Evolutionary conservation across 2,329 filamentous ascomycete genomes (phyloP).

Genomic region (Penicillium decumbens): DNA sequence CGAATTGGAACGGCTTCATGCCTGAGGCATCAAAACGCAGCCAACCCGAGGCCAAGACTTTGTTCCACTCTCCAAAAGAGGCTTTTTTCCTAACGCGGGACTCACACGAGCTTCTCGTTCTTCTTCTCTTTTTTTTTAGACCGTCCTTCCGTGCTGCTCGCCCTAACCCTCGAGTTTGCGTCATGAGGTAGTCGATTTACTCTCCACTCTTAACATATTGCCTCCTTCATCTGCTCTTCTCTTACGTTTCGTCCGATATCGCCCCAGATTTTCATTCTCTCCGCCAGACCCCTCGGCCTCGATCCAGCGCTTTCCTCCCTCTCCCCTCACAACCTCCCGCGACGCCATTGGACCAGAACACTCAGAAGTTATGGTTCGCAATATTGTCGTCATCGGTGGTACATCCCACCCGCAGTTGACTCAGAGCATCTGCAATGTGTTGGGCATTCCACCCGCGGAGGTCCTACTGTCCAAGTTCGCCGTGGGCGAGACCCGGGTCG

Average conservation of each 20-base stretch:
- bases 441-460: slow-evolving; percentile 79
- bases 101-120: slow-evolving; percentile 30
- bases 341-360: slow-evolving; percentile 6
- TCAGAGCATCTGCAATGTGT: slow-evolving; percentile 78
- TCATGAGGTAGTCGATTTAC: slow-evolving; percentile 34
- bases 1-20: slow-evolving; percentile 14
- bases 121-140: slow-evolving; percentile 13
- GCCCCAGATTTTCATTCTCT: slow-evolving; percentile 29
- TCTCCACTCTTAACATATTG: slow-evolving; percentile 16
- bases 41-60: slow-evolving; percentile 26
- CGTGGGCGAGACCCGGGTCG: slow-evolving; percentile 88
- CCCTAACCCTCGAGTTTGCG: slow-evolving; percentile 23
- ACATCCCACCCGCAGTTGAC: slow-evolving; percentile 87
- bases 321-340: slow-evolving; percentile 13
- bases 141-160: slow-evolving; percentile 17
- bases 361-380: slow-evolving; percentile 69
- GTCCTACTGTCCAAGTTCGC: slow-evolving; percentile 88
- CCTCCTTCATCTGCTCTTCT: slow-evolving; percentile 1
- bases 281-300: slow-evolving; percentile 25
- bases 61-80: slow-evolving; percentile 35
- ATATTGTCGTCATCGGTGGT: slow-evolving; percentile 88
- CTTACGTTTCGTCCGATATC: slow-evolving; percentile 21
- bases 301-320: slow-evolving; percentile 15
- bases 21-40: slow-evolving; percentile 24
- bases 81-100: slow-evolving; percentile 35